phyloP scores from a whole-genome alignment of 2,329 filamentous ascomycete genomes.

The Phyllosticta citriasiana region DNA sequence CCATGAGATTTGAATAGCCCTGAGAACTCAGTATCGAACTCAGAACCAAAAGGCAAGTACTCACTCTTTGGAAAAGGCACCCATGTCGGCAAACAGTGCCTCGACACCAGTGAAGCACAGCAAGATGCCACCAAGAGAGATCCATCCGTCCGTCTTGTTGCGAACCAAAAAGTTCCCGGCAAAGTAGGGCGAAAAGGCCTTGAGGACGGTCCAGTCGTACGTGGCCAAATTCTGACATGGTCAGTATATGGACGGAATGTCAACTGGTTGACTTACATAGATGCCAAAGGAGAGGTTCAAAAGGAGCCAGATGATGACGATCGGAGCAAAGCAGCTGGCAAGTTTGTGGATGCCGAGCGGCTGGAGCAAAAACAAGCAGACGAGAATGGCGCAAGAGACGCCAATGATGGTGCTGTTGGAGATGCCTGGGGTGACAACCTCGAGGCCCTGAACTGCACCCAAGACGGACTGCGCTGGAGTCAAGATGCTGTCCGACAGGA shows the following conservation, averaged over 20 bases:
- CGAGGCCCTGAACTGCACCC: constrained; percentile 52
- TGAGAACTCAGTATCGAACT: constrained; percentile 12
- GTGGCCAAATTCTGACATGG: constrained; percentile 28
- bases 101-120: constrained; percentile 70
- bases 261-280: constrained; percentile 32
- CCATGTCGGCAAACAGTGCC: constrained; percentile 67
- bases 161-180: constrained; percentile 52
- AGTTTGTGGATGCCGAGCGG: constrained; percentile 55
- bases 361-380: constrained; percentile 54
- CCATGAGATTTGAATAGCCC: constrained; percentile 66
- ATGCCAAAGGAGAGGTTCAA: constrained; percentile 55
- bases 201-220: constrained; percentile 40
- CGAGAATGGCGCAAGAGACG: constrained; percentile 53
- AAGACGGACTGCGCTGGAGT: constrained; percentile 62
- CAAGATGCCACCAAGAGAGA: constrained; percentile 58
- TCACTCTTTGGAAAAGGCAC: constrained; percentile 52
- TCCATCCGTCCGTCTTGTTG: constrained; percentile 53
- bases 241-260: neutral
- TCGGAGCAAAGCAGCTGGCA: constrained; percentile 52
- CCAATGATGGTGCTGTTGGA: constrained; percentile 49
- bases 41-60: neutral
- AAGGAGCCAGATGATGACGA: constrained; percentile 57
- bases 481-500: constrained; percentile 56
- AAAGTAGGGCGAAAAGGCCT: constrained; percentile 46
- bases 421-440: constrained; percentile 49